Base-by-base conservation (phyloP, 2,329 filamentous ascomycete species). In the Neofusicoccum cordaticola region DNA sequence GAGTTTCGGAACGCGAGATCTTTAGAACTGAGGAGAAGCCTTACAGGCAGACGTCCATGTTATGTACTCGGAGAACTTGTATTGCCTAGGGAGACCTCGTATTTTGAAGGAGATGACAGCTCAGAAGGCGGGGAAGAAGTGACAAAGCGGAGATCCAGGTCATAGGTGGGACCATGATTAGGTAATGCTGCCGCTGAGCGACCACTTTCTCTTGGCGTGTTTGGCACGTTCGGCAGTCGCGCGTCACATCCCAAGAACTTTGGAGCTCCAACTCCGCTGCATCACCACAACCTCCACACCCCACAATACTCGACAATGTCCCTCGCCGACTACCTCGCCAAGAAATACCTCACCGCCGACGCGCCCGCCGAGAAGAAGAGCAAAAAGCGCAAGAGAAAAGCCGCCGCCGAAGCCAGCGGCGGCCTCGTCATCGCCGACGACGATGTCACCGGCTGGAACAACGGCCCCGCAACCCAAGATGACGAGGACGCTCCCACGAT, bases 271-370 rank as follows among this genome's bases (percentile, higher is more conserved):
- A 63, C 65, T 61, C 64, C 62, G 15, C 62, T 31, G 53, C 31
- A 47, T 19, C 31, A 48, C 41, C 50, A 11, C 13, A 13, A 9
- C 27, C 13, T 2, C 37, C 39, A 6, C 39, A 12, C 6, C 4
- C 44, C 12, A 7, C 4, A 17, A 27, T 2, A 37, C 57, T 68
- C 15, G 6, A 37, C 53, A 60, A 88, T 89, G 85, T 83, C 84
- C 64, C 85, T 97, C 69, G 89, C 92, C 65, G 88, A 88, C 73
- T 99, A 98, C 74, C 86, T 99, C 41, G 93, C 94, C 42, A 90
- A 92, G 68, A 95, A 93, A 77, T 99, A 99, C 76, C 88, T 99
- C 57, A 91, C 85, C 1, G 87, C 88, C 45, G 87, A 90, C 69
- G 77, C 67, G 12, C 62, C 67, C 15, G 72, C 76, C 17, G 72